Base-by-base conservation (phyloP, 2,329 filamentous ascomycete species). In the Epichloe hybrida region DNA sequence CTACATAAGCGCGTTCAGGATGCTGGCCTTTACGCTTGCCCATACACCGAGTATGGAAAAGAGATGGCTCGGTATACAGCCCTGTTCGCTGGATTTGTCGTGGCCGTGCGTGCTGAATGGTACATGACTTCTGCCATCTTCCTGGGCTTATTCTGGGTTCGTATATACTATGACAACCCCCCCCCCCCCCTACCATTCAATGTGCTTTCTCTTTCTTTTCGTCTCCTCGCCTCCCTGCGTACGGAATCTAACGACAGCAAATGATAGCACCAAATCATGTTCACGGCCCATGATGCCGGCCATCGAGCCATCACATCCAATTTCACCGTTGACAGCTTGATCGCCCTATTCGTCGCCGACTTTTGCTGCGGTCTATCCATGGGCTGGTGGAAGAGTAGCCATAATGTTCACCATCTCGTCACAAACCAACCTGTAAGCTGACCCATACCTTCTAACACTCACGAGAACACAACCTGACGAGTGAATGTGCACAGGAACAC, bases 381-480 rank as follows among this genome's bases (percentile, higher is more conserved):
- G 49, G 80, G 80, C 17, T 84, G 80, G 80, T 84, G 80, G 80
- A 84, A 84, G 68, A 76, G 76, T 58, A 81, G 75, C 49, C 81
- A 84, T 67, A 84, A 84, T 51, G 78, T 84, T 3, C 81, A 84
- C 62, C 81, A 84, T 57, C 72, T 84, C 3, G 68, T 84, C 51
- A 83, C 81, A 42, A 84, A 84, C 68, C 71, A 75, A 57, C 77
- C 79, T 2, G 70, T 73, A 53, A 21, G 52, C 42, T 27, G 8
- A 39, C 27, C 27, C 27, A 31, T 4, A 31, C 27, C 27, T 11
- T 31, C 3, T 31, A 8, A 34, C 27, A 20, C 7, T 5, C 17
- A 31, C 8, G 17, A 37, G 17, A 7, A 15, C 36, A 38, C 17
- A 1, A 15, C 31, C 39, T 45, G 35, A 39, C 55, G 54, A 5